Conservation (phyloP, 768 basidiomycete species). For the Mycena capillaripes region DNA sequence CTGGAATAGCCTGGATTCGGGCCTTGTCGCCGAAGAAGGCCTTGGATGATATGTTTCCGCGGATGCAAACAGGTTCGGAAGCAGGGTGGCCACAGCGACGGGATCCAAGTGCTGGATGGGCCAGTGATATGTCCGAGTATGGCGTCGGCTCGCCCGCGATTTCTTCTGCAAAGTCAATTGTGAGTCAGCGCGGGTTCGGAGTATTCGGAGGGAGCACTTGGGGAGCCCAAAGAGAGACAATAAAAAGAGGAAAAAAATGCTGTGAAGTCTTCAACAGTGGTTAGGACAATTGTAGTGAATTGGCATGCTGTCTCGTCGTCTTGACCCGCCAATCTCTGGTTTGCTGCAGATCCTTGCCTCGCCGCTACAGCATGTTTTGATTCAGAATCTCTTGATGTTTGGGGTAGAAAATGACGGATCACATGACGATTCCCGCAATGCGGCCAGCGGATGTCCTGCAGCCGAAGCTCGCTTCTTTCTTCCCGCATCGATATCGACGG, state of each 20-base stretch:
- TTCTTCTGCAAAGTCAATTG: background rate
- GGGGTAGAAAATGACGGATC: background rate
- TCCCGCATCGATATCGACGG: slow-evolving; percentile 28
- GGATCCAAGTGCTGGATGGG: slow-evolving; percentile 4
- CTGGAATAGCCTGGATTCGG: background rate
- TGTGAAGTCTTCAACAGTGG: background rate
- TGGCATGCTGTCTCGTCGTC: background rate
- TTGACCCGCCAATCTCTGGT: background rate
- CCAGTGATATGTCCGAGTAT: background rate
- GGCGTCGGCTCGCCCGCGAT: slow-evolving; percentile 14
- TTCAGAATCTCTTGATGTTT: background rate
- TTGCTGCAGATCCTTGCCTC: background rate
- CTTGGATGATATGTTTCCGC: background rate
- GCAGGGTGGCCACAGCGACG: background rate
- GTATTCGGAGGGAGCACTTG: background rate
- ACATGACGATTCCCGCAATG: slow-evolving; percentile 5
- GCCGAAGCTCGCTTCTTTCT: slow-evolving; percentile 12
- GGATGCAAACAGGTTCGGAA: background rate
- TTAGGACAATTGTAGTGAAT: background rate
- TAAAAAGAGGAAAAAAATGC: no score
- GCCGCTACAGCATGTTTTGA: slow-evolving; percentile 28
- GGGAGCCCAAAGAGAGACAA: no score
- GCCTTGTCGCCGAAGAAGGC: background rate
- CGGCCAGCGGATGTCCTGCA: slow-evolving; percentile 9
- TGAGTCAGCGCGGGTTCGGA: background rate